Evolutionary conservation across 495 filamentous ascomycete species (phyloP).

Genomic region (Jackrogersella minutella): DNA sequence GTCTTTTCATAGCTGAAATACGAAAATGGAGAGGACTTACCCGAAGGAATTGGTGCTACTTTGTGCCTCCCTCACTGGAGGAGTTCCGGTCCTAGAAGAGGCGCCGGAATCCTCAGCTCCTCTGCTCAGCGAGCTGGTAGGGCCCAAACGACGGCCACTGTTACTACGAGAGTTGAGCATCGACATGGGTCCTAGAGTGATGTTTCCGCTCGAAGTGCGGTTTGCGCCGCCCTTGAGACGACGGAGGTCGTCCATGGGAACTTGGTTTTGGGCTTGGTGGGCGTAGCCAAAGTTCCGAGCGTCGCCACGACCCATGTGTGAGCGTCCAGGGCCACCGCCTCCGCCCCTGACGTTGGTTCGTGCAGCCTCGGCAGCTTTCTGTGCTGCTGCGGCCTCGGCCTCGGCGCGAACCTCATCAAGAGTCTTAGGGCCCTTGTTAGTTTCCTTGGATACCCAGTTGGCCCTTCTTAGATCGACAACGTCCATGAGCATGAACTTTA

Average conservation of each 20-base stretch:
- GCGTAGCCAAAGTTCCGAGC: slow-evolving; percentile 75
- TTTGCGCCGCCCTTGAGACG: slow-evolving; percentile 69
- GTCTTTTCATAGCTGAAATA: slow-evolving; percentile 30
- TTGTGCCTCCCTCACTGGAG: slow-evolving; percentile 74
- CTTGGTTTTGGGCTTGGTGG: slow-evolving; percentile 73
- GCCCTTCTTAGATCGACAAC: slow-evolving; percentile 79
- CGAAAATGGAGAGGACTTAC: slow-evolving; percentile 60
- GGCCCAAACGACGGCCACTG: slow-evolving; percentile 82
- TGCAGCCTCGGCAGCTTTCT: slow-evolving; percentile 68
- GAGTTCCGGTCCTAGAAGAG: slow-evolving; percentile 88
- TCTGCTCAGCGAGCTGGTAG: slow-evolving; percentile 71
- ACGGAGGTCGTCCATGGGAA: slow-evolving; percentile 88
- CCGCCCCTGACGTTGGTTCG: slow-evolving; percentile 68
- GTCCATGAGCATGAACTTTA: slow-evolving; percentile 97
- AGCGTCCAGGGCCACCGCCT: slow-evolving; percentile 60
- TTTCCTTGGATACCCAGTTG: slow-evolving; percentile 85
- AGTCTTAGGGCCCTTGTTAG: slow-evolving; percentile 93
- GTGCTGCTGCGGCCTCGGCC: slow-evolving; percentile 75
- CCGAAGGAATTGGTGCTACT: slow-evolving; percentile 87
- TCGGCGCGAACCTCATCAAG: slow-evolving; percentile 89
- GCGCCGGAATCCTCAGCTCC: slow-evolving; percentile 75
- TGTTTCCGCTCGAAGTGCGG: slow-evolving; percentile 64
- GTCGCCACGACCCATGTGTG: slow-evolving; percentile 81
- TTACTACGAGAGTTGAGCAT: slow-evolving; percentile 82
- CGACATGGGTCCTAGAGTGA: slow-evolving; percentile 79